A percentile compares a stretch with the other conserved stretches of the same genome.
Evolutionary conservation across 2,329 filamentous ascomycete genomes (phyloP).

Genomic region (Geoglossum cookeanum): DNA sequence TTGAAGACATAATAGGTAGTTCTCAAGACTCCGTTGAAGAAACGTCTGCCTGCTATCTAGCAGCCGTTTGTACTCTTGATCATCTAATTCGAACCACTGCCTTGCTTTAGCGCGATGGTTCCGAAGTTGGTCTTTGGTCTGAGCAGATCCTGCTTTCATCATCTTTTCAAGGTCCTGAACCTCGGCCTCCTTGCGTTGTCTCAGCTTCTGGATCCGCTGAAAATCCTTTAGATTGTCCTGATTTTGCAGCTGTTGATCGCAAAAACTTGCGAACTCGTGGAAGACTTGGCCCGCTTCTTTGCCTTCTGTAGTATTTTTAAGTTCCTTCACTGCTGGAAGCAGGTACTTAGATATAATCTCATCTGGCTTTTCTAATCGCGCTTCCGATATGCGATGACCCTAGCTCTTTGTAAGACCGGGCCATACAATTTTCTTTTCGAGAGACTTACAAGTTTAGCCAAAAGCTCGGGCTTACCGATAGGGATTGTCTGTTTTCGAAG

Average conservation of each 20-base stretch:
- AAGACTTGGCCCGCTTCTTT: slow-evolving; percentile 72
- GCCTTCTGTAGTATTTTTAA: slow-evolving; percentile 48
- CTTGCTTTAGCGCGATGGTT: slow-evolving; percentile 52
- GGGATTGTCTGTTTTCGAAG: slow-evolving; percentile 50
- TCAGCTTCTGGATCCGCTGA: slow-evolving; percentile 57
- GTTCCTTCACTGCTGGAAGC: slow-evolving; percentile 61
- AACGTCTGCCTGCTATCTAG: slow-evolving; percentile 62
- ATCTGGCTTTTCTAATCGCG: slow-evolving; percentile 77
- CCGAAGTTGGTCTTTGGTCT: slow-evolving; percentile 33
- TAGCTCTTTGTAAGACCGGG: slow-evolving; percentile 12
- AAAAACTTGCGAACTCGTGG: slow-evolving; percentile 88
- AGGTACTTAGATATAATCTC: slow-evolving; percentile 77
- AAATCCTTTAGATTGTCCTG: slow-evolving; percentile 71
- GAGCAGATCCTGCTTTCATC: slow-evolving; percentile 24
- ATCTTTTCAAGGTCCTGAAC: slow-evolving; percentile 51
- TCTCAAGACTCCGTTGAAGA: slow-evolving; percentile 74
- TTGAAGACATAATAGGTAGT: slow-evolving; percentile 69
- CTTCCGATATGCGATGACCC: slow-evolving; percentile 77
- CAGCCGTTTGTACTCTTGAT: slow-evolving; percentile 66
- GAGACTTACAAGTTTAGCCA: slow-evolving; percentile 52
- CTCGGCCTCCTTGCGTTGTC: slow-evolving; percentile 64
- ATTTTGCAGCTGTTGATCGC: slow-evolving; percentile 82
- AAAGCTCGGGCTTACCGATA: slow-evolving; percentile 56
- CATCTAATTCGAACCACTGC: slow-evolving; percentile 78
- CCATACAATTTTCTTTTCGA: neutral